These are phyloP conservation scores for Candida adriatica DNA, from an alignment of 805 yeast genomes.

Conservation along the genomic window DNA sequence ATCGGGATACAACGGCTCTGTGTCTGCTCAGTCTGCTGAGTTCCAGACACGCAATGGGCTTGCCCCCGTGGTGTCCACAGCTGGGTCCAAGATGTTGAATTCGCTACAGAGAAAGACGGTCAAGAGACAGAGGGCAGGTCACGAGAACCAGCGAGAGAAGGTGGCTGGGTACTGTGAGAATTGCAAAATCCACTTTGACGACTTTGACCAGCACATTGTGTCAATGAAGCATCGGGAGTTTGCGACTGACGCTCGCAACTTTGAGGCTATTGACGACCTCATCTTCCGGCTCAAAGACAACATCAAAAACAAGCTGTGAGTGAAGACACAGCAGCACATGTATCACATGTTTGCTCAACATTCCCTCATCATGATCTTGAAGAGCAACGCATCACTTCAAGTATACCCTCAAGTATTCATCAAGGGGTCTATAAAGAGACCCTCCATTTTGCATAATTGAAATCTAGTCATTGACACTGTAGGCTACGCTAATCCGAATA, in stretches of 20 bases:
- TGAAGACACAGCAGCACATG: too few species aligned
- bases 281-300: constrained; percentile 34
- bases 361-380: too few species aligned
- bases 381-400: too few species aligned
- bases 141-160: constrained; percentile 16
- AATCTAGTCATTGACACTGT: too few species aligned
- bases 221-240: constrained; percentile 70
- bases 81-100: constrained; percentile 44
- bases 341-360: too few species aligned
- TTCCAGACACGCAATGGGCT: constrained; percentile 44
- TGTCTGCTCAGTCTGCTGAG: constrained; percentile 19
- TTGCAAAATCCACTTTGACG: constrained; percentile 77
- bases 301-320: constrained; percentile 17
- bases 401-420: too few species aligned
- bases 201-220: constrained; percentile 66
- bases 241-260: constrained; percentile 66
- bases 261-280: constrained; percentile 68
- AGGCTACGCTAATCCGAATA: too few species aligned
- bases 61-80: constrained; percentile 53
- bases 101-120: constrained; percentile 39
- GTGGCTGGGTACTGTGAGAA: constrained; percentile 87
- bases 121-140: constrained; percentile 2
- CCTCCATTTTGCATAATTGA: too few species aligned
- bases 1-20: constrained; percentile 47
- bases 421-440: too few species aligned